Evolutionary conservation across 2,329 filamentous ascomycete species (phyloP), one percentile per base, ranked within the genome.

Genomic region (Cordyceps fumosorosea): DNA sequence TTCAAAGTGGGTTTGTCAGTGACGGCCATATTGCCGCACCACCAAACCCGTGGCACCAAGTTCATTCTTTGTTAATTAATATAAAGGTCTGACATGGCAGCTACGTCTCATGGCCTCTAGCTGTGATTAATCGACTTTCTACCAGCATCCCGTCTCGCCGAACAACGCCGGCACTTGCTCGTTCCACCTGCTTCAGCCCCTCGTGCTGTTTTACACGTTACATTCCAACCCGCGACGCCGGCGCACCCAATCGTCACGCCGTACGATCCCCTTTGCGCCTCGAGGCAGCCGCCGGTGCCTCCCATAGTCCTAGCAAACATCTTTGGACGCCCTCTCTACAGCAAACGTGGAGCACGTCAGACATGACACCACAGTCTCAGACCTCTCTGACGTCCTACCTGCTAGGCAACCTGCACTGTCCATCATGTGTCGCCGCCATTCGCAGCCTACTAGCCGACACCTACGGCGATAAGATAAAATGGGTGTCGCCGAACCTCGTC

Each of bases 401-500:
- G 64, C 78, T 92, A 67, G 84, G 81, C 65, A 91, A 92, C 72
- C 80, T 92, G n/a, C 89, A 92, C 74, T 91, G 89, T 75, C 86
- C 88, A 16, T 89, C 88, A 64, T 92, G 89, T 72, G 84, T 90
- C 56, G 81, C 83, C 42, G 80, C 81, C 66, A 90, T 92, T 69
- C 80, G 85, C 69, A 76, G 81, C 60, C 79, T 82, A 63, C 75
- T 91, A 63, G 77, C 71, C 63, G 79, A 77, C 51, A 72, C 73
- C 22, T 83, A 75, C 66, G 69, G 67, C 59, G 73, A 69, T 75
- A 82, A 71, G 69, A 76, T 78, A 76, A 78, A 69, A 60, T 85
- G 83, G 76, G 82, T 90, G 34, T 88, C 86, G 65, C 83, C 87
- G 64, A 90, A 89, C 66, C 83, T 91, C 64, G 82, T 91, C 68